A percentile compares a stretch with the other conserved stretches of the same genome.
phyloP scores from a whole-genome alignment of 805 yeast species.

The Wickerhamiella shivajii region DNA sequence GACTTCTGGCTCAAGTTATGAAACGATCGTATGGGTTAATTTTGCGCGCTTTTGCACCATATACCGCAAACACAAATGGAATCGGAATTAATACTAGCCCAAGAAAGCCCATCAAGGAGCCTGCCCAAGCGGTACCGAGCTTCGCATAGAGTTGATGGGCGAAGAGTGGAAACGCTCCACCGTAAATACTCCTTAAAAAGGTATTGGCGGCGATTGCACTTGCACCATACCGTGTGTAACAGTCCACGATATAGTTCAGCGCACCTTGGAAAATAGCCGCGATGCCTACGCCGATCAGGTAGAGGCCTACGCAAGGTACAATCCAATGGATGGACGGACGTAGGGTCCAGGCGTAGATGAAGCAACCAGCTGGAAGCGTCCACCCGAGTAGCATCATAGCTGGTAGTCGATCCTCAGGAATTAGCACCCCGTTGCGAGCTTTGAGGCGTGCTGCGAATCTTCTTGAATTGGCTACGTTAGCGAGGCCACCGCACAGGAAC shows the following conservation, averaged over 20 bases:
- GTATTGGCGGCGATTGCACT: conserved; percentile 54
- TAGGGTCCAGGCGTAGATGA: conserved; percentile 53
- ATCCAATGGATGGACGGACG: conserved; percentile 33
- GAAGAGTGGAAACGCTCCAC: conserved; percentile 51
- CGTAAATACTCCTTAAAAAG: conserved; percentile 39
- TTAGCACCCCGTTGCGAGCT: background rate
- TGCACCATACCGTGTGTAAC: conserved; percentile 44
- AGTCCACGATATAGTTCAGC: conserved; percentile 47
- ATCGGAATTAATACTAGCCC: conserved; percentile 31
- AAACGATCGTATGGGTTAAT: conserved; percentile 14
- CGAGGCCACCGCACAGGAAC: conserved; percentile 21
- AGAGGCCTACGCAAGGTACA: conserved; percentile 42
- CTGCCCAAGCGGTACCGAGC: conserved; percentile 40
- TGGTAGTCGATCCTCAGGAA: conserved; percentile 46
- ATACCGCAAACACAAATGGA: conserved; percentile 38
- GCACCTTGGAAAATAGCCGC: conserved; percentile 46
- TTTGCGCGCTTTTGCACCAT: conserved; percentile 26
- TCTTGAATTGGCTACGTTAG: conserved; percentile 19
- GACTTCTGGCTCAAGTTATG: conserved; percentile 1
- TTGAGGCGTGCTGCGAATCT: conserved; percentile 17
- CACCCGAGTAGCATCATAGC: conserved; percentile 36
- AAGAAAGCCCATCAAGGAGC: conserved; percentile 34
- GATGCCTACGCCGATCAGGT: conserved; percentile 38
- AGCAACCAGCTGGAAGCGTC: conserved; percentile 39
- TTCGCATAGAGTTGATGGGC: conserved; percentile 42